phyloP scores from a whole-genome alignment of 208 protist genomes.

The Leishmania turanica region DNA sequence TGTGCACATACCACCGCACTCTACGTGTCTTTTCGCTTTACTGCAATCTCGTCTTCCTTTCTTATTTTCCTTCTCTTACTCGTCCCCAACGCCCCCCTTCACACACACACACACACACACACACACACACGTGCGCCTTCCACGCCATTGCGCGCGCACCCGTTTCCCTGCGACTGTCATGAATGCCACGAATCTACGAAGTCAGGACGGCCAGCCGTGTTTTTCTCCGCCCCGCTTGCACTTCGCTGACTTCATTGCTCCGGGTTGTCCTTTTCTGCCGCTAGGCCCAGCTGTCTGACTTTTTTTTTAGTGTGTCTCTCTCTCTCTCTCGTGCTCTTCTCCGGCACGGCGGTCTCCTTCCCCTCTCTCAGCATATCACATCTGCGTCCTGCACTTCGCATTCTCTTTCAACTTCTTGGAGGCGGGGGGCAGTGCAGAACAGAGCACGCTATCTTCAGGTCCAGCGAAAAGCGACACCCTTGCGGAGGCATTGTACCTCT shows the following conservation, averaged over 20 bases:
- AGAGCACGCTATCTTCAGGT: constrained; percentile 1
- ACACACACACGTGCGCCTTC: neutral
- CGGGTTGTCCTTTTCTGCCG: neutral
- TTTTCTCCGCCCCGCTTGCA: neutral
- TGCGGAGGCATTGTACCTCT: neutral
- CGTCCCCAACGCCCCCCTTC: neutral
- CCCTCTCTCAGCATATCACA: constrained; percentile 3
- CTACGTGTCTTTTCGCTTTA: neutral
- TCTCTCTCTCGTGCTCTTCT: constrained; percentile 1
- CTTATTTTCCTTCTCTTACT: neutral
- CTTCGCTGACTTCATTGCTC: constrained; percentile 1
- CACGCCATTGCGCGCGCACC: neutral
- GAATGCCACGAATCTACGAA: neutral
- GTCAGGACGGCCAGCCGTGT: constrained; percentile 7
- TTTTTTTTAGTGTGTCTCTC: neutral
- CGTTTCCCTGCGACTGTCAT: neutral
- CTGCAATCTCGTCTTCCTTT: neutral
- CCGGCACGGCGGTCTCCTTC: neutral
- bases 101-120: constrained; percentile 4
- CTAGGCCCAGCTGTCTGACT: neutral
- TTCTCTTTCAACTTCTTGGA: constrained; percentile 9
- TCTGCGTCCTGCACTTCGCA: constrained; percentile 13
- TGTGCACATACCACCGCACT: neutral
- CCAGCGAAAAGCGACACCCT: neutral
- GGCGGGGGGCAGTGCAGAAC: constrained; percentile 1